Evolutionary conservation across 371 early-diverging fungal species (phyloP), one percentile per base, ranked within the genome.

Genomic region (Rhizopus arrhizus): DNA sequence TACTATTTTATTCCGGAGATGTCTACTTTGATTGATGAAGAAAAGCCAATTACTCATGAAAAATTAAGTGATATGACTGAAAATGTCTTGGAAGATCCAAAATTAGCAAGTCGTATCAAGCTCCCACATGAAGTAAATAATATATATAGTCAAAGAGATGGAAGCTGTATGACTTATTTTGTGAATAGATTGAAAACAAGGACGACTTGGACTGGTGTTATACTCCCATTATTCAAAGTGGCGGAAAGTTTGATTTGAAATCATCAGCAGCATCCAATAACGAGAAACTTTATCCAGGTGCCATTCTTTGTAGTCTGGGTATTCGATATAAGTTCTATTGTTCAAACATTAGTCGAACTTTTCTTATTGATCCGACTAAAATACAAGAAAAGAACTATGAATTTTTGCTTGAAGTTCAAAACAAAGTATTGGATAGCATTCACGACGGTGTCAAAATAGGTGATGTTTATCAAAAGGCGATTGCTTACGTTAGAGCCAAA

Each of bases 161-260:
- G n/a, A 43, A 3, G 43, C 3, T 43, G 4, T n/a, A n/a, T 6
- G 28, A 7, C 29, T 42, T 13, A n/a, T 45, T 13, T 45, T 15
- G 43, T 6, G 22, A 32, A 28, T 32, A 62, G 74, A 59, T 73
- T 9, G 71, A 70, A 0, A 66, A 70, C 51, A 68, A 64, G 32
- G 80, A 77, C 7, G 81, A 79, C 41, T 61, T 89, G 8, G 99
- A 99, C 51, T 94, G 95, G 93, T 93, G 97, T 68, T 95, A 96
- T 59, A 81, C 89, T 5, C 99, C 99, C 11, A 93, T 97, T 62
- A 88, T 99, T 55, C 98, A 98, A 77, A 95, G 95, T 77, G 99
- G 98, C 54, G 98, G 98, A 40, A 78, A 84, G 42, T 99, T 94
- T 65, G 91, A 95, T 66, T 75, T 98, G 58, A 84, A 85, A 59